These are phyloP conservation scores for Ananas comosus DNA, from an alignment of 176 grass and related monocot genomes.

Conservation along the genomic window DNA sequence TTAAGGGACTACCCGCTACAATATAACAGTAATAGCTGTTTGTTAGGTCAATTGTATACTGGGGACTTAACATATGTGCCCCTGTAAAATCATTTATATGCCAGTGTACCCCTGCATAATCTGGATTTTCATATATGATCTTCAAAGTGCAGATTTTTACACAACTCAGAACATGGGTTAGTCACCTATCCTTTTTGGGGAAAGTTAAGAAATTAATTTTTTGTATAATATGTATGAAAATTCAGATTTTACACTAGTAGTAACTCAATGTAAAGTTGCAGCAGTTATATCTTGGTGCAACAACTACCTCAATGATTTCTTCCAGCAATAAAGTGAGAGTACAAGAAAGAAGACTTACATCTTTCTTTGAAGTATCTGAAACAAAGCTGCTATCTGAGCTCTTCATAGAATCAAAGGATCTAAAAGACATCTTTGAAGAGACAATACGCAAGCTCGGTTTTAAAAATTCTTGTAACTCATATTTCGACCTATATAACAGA, in stretches of 20 bases:
- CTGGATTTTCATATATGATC: too few species aligned
- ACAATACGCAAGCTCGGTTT: slow-evolving; percentile 95
- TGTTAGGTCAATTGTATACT: too few species aligned
- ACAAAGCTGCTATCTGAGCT: slow-evolving; percentile 26
- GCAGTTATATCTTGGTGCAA: not conserved
- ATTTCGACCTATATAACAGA: slow-evolving; percentile 54
- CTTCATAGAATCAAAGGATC: slow-evolving; percentile 58
- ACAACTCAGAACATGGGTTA: too few species aligned
- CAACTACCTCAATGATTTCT: slow-evolving; percentile 13
- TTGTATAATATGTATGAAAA: too few species aligned
- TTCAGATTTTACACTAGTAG: too few species aligned
- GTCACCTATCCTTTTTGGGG: too few species aligned
- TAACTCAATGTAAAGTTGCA: too few species aligned
- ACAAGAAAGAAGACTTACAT: slow-evolving; percentile 14
- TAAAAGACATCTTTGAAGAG: slow-evolving; percentile 64
- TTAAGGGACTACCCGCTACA: not conserved
- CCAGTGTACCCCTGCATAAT: too few species aligned
- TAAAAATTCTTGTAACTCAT: slow-evolving; percentile 94
- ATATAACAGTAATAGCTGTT: not conserved
- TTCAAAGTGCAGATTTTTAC: too few species aligned
- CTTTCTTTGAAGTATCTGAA: slow-evolving; percentile 45
- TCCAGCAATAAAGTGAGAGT: slow-evolving; percentile 5
- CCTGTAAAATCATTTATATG: too few species aligned
- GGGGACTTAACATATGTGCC: too few species aligned
- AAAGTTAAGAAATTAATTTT: too few species aligned